These are phyloP conservation scores for Coemansia sp. DNA, from an alignment of 192 early-diverging fungal species.

Conservation along the genomic window DNA sequence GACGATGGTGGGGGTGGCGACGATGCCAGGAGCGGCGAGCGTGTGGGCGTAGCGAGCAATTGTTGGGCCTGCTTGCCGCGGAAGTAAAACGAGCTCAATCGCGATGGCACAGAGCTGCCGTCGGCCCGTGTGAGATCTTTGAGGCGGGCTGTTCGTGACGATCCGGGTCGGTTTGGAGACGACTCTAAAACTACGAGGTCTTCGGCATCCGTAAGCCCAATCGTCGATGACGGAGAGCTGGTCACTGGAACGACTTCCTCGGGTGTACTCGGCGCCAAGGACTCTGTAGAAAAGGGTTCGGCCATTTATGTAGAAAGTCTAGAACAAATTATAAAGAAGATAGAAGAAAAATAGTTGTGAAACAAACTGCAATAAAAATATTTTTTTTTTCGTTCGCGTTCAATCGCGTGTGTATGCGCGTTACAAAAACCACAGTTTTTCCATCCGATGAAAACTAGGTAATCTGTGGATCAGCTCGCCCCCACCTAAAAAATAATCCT, in stretches of 20 bases:
- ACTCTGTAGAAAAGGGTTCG: constrained; percentile 6
- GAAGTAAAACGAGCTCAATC: constrained; percentile 44
- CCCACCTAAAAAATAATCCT: no score
- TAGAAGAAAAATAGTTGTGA: background rate
- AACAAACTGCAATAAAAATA: background rate
- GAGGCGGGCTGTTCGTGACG: constrained; percentile 12
- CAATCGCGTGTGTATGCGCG: no score
- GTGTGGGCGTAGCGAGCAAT: background rate
- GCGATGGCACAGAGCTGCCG: background rate
- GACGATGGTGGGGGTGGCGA: background rate
- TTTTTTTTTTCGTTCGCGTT: background rate
- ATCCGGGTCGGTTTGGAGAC: constrained; percentile 43
- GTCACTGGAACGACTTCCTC: background rate
- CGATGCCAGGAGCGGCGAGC: background rate
- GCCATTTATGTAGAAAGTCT: constrained; percentile 13
- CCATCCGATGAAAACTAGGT: no score
- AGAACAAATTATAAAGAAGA: constrained; percentile 5
- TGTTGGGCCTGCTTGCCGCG: constrained; percentile 12
- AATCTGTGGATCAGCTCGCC: no score
- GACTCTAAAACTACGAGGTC: constrained; percentile 50
- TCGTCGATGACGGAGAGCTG: constrained; percentile 37
- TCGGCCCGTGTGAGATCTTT: background rate
- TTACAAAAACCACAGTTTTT: no score
- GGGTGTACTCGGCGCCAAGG: constrained; percentile 34
- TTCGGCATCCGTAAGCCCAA: constrained; percentile 18